These are phyloP conservation scores for Stropharia rugosoannulata DNA, from an alignment of 768 basidiomycete genomes.

Conservation along the genomic window DNA sequence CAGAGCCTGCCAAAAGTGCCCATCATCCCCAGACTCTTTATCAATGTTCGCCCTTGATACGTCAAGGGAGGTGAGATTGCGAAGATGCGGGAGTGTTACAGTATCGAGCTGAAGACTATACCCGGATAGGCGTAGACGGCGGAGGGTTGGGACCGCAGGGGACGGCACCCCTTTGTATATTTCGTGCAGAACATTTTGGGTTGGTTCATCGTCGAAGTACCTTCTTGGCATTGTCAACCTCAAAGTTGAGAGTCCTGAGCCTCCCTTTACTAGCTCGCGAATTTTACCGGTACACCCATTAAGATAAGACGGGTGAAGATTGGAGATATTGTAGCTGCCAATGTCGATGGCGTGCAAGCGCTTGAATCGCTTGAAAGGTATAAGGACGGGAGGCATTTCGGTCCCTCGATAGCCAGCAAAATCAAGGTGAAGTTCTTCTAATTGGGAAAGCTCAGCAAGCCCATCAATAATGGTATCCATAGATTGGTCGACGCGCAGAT, in stretches of 20 bases:
- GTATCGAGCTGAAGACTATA: constrained; percentile 4
- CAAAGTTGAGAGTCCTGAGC: neutral
- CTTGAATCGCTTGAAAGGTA: neutral
- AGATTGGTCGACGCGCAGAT: neutral
- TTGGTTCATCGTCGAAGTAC: neutral
- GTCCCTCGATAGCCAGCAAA: neutral
- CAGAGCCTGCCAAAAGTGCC: neutral
- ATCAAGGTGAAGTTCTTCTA: constrained; percentile 4
- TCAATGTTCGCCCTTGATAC: neutral
- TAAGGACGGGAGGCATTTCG: neutral
- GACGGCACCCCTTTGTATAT: neutral
- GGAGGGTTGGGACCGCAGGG: neutral
- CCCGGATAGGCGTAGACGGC: constrained; percentile 3
- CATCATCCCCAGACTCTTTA: neutral
- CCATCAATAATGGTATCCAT: constrained; percentile 3
- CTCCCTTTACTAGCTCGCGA: too few relatives aligned
- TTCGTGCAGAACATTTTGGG: neutral
- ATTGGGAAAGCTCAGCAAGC: neutral
- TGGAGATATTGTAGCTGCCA: neutral
- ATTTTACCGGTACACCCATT: too few relatives aligned
- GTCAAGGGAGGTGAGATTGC: constrained; percentile 1
- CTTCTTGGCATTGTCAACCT: neutral
- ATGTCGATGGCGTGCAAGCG: neutral
- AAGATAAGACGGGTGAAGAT: neutral
- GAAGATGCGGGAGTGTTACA: constrained; percentile 4